phyloP scores from a whole-genome alignment of 2,329 filamentous ascomycete species.

The Cercospora nicotianae region DNA sequence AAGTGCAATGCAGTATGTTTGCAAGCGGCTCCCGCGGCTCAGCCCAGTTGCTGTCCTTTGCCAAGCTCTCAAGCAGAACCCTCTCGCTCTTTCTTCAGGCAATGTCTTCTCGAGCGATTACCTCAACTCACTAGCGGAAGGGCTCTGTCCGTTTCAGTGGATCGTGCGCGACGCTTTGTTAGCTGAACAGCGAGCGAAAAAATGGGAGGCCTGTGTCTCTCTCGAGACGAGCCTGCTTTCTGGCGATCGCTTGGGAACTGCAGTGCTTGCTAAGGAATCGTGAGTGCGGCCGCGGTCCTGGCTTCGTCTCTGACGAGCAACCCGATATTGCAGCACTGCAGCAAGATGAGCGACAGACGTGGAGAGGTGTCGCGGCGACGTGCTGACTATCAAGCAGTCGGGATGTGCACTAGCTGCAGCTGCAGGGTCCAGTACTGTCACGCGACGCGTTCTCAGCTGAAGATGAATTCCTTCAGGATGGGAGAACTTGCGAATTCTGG shows the following conservation, averaged over 20 bases:
- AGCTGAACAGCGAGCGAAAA: no score
- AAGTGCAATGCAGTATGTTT: not conserved
- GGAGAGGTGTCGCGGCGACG: not conserved
- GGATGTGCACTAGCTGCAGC: not conserved
- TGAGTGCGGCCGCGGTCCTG: not conserved
- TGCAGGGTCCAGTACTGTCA: not conserved
- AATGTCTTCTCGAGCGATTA: not conserved
- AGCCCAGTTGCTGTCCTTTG: not conserved
- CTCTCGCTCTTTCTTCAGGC: not conserved
- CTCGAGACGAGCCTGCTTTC: no score
- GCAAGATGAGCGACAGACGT: not conserved
- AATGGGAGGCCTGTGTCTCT: no score
- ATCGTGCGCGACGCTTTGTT: no score
- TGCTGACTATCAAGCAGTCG: not conserved
- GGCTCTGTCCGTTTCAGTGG: no score
- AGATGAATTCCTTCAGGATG: slow-evolving; percentile 86
- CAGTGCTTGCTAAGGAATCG: not conserved
- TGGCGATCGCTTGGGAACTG: not conserved
- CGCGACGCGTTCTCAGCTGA: slow-evolving; percentile 40
- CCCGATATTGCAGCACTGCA: not conserved
- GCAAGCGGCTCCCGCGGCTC: not conserved
- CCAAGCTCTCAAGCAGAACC: not conserved
- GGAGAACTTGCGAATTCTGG: slow-evolving; percentile 93
- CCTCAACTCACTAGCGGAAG: not conserved
- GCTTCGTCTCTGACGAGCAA: not conserved